Evolutionary conservation across 495 filamentous ascomycete species (phyloP).

Genomic region (Penicillium robsamsonii): DNA sequence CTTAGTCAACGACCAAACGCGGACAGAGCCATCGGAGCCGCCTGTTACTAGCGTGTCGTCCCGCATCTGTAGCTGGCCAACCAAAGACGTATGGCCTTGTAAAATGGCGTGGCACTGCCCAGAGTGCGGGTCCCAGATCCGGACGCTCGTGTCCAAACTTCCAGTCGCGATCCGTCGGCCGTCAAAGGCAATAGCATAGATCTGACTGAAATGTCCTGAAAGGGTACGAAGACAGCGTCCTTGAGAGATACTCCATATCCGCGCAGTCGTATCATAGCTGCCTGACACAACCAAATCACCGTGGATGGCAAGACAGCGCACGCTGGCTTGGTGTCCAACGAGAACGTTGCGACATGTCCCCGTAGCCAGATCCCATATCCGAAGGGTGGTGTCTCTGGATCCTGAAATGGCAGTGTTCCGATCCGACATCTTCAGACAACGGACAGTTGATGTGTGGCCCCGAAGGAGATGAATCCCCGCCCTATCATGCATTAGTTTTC

Average conservation of each 20-base stretch:
- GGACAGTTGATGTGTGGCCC: conserved; percentile 93
- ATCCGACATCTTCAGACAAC: conserved; percentile 97
- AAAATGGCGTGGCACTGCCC: conserved; percentile 88
- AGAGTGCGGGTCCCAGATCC: conserved; percentile 92
- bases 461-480: conserved; percentile 78
- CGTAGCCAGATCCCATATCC: conserved; percentile 90
- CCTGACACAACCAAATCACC: conserved; percentile 94
- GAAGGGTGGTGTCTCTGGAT: conserved; percentile 88
- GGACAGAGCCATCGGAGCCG: conserved; percentile 90
- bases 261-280: conserved; percentile 94
- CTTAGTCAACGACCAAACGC: conserved; percentile 89
- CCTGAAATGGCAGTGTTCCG: conserved; percentile 90
- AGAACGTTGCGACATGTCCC: conserved; percentile 89
- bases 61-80: conserved; percentile 96
- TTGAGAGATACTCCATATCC: conserved; percentile 95
- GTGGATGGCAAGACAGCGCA: conserved; percentile 92
- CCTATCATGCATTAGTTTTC: conserved; percentile 35
- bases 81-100: conserved; percentile 93
- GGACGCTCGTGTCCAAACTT: conserved; percentile 92
- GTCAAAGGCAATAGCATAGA: conserved; percentile 97
- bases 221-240: conserved; percentile 86
- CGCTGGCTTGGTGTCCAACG: conserved; percentile 93
- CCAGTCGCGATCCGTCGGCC: conserved; percentile 91
- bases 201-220: conserved; percentile 96
- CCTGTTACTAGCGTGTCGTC: conserved; percentile 93